Percentiles rank a stretch among this genome's conserved stretches.
These are phyloP conservation scores for Pseudocercospora ulei DNA, from an alignment of 2,329 filamentous ascomycete species.

Conservation along the genomic window DNA sequence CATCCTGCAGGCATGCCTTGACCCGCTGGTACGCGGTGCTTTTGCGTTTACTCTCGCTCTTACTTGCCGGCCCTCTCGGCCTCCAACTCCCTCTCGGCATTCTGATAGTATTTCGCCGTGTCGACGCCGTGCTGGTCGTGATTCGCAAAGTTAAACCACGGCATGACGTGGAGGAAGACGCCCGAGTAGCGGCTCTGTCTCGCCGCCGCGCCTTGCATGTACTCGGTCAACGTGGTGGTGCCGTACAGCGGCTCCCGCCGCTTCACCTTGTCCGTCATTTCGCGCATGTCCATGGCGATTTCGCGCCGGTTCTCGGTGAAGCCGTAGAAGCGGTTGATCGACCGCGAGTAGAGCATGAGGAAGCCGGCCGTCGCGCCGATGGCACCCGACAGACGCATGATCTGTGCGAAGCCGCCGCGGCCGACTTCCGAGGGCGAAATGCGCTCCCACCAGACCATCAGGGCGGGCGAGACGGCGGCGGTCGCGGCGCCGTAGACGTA, in stretches of 20 bases:
- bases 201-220: conserved; percentile 87
- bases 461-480: conserved; percentile 60
- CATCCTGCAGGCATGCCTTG: too few relatives aligned
- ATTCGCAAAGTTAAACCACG: conserved; percentile 98
- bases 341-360: conserved; percentile 74
- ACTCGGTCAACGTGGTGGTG: conserved; percentile 62
- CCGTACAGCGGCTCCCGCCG: conserved; percentile 83
- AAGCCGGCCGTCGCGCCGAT: conserved; percentile 71
- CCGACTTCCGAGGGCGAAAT: conserved; percentile 77
- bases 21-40: too few relatives aligned
- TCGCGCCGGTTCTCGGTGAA: conserved; percentile 87
- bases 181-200: conserved; percentile 87
- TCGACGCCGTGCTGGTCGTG: conserved; percentile 93
- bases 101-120: conserved; percentile 95
- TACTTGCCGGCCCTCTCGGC: conserved; percentile 49
- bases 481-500: conserved; percentile 61
- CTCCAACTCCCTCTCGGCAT: conserved; percentile 88
- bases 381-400: conserved; percentile 67
- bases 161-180: conserved; percentile 71
- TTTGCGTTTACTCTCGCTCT: too few relatives aligned
- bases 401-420: conserved; percentile 68
- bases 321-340: conserved; percentile 82
- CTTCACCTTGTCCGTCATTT: conserved; percentile 97
- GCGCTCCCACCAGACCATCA: conserved; percentile 71
- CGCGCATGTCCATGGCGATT: conserved; percentile 89